A percentile compares a stretch with the other conserved stretches of the same genome.
Conservation (phyloP, 352 stramenopile species). For the Phytophthora ramorum region DNA sequence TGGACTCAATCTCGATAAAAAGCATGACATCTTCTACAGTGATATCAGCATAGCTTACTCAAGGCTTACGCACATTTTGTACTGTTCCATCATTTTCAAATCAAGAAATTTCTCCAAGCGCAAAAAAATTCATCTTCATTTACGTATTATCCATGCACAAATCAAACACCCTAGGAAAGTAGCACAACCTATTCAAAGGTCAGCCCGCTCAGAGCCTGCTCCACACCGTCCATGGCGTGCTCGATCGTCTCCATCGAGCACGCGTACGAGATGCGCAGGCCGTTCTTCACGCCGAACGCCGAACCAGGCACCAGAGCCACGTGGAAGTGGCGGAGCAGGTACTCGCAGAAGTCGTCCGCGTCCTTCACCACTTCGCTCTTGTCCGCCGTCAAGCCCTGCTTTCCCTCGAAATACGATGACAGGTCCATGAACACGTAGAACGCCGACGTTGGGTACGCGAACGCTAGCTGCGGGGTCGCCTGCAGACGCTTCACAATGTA, state of each 20-base stretch:
- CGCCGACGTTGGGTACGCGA: conserved; percentile 90
- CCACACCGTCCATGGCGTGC: conserved; percentile 68
- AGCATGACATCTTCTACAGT: too few relatives aligned
- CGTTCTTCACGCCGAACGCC: conserved; percentile 94
- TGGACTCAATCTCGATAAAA: too few relatives aligned
- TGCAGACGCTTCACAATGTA: conserved; percentile 86
- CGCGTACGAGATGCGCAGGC: conserved; percentile 97
- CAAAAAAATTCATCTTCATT: too few relatives aligned
- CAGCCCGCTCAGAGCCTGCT: conserved; percentile 65
- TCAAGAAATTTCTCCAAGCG: too few relatives aligned
- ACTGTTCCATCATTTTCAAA: too few relatives aligned
- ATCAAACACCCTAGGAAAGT: neutral
- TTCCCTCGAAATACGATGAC: conserved; percentile 75
- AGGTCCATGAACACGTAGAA: conserved; percentile 98
- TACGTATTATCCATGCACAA: neutral
- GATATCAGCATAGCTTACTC: too few relatives aligned
- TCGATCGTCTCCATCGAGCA: conserved; percentile 91
- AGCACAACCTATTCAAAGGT: conserved; percentile 16
- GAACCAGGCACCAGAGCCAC: conserved; percentile 96
- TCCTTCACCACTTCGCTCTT: conserved; percentile 55
- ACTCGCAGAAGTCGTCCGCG: conserved; percentile 88
- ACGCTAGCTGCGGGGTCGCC: conserved; percentile 85
- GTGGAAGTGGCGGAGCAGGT: conserved; percentile 93
- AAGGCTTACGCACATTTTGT: too few relatives aligned
- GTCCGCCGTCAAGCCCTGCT: conserved; percentile 46